Base-by-base conservation (phyloP, 345 rosid genomes). In the Brassica juncea region DNA sequence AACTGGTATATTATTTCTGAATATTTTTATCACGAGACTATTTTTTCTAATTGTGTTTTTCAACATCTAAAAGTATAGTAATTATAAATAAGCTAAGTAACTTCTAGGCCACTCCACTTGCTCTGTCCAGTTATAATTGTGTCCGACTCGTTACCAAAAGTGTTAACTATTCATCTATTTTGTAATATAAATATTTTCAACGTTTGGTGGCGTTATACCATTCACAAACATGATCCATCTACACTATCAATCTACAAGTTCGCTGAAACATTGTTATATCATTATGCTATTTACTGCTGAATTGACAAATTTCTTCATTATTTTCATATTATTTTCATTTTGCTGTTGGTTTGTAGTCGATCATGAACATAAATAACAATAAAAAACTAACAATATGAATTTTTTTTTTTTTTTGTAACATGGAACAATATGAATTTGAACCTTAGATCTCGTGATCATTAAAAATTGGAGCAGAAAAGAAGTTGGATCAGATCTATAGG, bases 121-220 rank as follows among this genome's bases (percentile, higher is more conserved):
- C 60, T 57, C 61, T 71, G 77, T 65, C 77, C 12, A 78, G 72
- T 12, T 65, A 71, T 78, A 78, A 71, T 71, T 77, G 67, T 57
- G 77, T 65, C 72, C 66, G 37, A 71, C 81, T 58, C 47, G 42
- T 71, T 35, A 54, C 66, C 76, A 71, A 64, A 37, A 37, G 49
- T 37, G 57, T 16, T 27, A 15, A 55, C 44, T 8, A 71, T 64
- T n/a, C 16, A 55, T 68, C 35, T 65, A 65, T 37, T 5, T 12
- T 64, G 19, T 60, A 30, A 9, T 34, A 52, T 14, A 49, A 49
- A 49, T 49, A 49, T 49, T 23, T 47, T 62, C 70, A 63, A 52
- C 42, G 21, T 49, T 62, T 44, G 71, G 76, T 55, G 64, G 72
- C 35, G 32, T 35, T 27, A 54, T 27, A 65, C 35, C 71, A 55